Conservation (phyloP, 768 basidiomycete genomes). For the Phaeolepiota aurea region DNA sequence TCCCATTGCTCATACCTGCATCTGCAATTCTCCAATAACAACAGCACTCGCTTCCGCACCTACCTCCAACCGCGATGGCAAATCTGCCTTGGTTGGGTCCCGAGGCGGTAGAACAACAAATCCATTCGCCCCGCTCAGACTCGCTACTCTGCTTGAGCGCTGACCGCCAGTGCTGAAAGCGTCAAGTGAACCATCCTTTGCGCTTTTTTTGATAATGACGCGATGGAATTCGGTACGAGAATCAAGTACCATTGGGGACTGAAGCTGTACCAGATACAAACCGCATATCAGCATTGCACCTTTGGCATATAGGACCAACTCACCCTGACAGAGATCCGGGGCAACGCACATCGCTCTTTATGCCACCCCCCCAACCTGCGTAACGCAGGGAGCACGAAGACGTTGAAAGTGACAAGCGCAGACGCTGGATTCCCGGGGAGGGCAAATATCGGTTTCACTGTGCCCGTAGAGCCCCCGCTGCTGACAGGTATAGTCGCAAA, state of each 20-base stretch:
- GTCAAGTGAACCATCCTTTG: conserved; percentile 34
- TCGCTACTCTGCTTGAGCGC: conserved; percentile 74
- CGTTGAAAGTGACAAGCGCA: conserved; percentile 77
- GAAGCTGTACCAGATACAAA: conserved; percentile 39
- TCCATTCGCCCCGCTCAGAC: conserved; percentile 75
- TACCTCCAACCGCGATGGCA: conserved; percentile 29
- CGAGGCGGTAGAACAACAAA: conserved; percentile 58
- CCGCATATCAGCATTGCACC: too few relatives aligned
- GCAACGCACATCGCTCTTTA: conserved; percentile 40
- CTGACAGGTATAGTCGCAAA: conserved; percentile 65
- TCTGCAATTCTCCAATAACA: conserved; percentile 58
- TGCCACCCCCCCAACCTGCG: conserved; percentile 66
- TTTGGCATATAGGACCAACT: conserved; percentile 7
- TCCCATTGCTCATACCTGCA: too few relatives aligned
- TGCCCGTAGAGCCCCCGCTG: conserved; percentile 13
- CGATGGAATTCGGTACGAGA: conserved; percentile 80
- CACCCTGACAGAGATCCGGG: conserved; percentile 59
- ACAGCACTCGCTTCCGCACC: conserved; percentile 57
- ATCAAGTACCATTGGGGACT: conserved; percentile 58
- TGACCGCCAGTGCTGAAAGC: conserved; percentile 85
- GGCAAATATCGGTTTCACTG: conserved; percentile 64
- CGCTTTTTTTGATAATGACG: conserved; percentile 44
- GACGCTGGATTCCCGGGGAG: conserved; percentile 87
- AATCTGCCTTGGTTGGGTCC: conserved; percentile 14
- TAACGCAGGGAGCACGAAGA: conserved; percentile 80